Conservation (phyloP, 257 asterid genomes). For the Leonotis leonurus region DNA sequence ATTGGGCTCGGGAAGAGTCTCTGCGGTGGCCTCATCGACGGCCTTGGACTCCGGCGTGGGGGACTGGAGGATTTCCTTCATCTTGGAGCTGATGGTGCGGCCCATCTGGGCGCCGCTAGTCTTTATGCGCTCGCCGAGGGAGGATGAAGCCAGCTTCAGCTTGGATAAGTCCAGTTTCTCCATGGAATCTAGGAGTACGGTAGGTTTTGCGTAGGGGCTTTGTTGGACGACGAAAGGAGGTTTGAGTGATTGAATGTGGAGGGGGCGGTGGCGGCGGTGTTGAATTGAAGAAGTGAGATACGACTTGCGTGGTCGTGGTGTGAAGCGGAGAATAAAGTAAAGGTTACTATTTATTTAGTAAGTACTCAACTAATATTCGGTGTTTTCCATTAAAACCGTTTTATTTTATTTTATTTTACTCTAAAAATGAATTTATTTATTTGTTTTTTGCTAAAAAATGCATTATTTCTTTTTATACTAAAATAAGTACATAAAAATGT, state of each 20-base stretch:
- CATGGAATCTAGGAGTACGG: slow-evolving; percentile 25
- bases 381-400: too few relatives aligned
- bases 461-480: too few relatives aligned
- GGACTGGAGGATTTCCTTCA: slow-evolving; percentile 68
- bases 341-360: too few relatives aligned
- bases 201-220: not conserved
- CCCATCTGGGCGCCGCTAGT: slow-evolving; percentile 77
- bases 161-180: slow-evolving; percentile 64
- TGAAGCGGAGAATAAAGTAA: too few relatives aligned
- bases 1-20: slow-evolving; percentile 57
- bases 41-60: slow-evolving; percentile 83
- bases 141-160: slow-evolving; percentile 74
- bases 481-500: too few relatives aligned
- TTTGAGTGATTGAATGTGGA: not conserved
- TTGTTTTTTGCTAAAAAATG: too few relatives aligned
- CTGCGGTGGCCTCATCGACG: slow-evolving; percentile 85
- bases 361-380: too few relatives aligned
- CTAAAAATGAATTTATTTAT: too few relatives aligned
- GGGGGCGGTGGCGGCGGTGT: not conserved
- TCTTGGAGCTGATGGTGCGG: slow-evolving; percentile 62
- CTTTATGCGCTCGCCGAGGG: slow-evolving; percentile 65
- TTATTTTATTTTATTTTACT: too few relatives aligned
- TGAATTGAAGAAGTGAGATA: slow-evolving; percentile 11
- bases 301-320: slow-evolving; percentile 18
- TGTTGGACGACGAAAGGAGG: not conserved